Conservation (phyloP, 768 basidiomycete genomes). For the Tulasnella sp. region DNA sequence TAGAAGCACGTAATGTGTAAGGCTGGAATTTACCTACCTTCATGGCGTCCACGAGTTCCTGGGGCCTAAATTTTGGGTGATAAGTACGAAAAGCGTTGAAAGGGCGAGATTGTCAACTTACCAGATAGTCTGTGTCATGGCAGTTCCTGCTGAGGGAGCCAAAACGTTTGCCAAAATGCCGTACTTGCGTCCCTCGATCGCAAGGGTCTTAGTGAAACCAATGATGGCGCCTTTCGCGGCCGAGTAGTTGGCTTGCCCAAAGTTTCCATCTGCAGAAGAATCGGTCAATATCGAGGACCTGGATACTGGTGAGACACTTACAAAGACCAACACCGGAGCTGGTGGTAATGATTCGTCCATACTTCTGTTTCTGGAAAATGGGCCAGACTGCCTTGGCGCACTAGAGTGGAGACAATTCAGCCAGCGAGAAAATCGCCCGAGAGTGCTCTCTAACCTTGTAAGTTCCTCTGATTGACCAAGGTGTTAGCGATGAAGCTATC, state of each 20-base stretch:
- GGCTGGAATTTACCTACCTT: constrained; percentile 47
- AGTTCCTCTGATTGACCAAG: constrained; percentile 54
- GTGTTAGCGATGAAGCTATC: background rate
- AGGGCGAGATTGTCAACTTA: constrained; percentile 35
- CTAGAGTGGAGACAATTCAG: constrained; percentile 39
- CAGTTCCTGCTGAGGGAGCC: constrained; percentile 83
- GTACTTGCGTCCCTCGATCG: constrained; percentile 87
- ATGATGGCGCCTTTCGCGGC: constrained; percentile 91
- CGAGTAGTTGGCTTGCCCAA: constrained; percentile 93
- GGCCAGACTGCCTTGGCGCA: constrained; percentile 96
- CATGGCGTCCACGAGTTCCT: constrained; percentile 84
- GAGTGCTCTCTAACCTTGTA: constrained; percentile 60
- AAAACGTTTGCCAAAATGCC: constrained; percentile 85
- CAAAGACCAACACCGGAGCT: constrained; percentile 89
- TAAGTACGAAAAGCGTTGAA: background rate
- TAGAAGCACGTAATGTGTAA: background rate
- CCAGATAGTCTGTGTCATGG: constrained; percentile 86
- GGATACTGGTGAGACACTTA: constrained; percentile 39
- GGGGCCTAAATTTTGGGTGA: constrained; percentile 48
- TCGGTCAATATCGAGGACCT: background rate
- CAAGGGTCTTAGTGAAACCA: constrained; percentile 83
- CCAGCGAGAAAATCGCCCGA: background rate
- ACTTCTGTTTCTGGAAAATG: constrained; percentile 92
- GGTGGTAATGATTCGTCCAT: constrained; percentile 93
- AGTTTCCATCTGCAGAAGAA: constrained; percentile 69